A percentile compares a stretch with the other conserved stretches of the same genome.
These are phyloP conservation scores for Typha latifolia DNA, from an alignment of 176 grass and related monocot species.

Conservation along the genomic window DNA sequence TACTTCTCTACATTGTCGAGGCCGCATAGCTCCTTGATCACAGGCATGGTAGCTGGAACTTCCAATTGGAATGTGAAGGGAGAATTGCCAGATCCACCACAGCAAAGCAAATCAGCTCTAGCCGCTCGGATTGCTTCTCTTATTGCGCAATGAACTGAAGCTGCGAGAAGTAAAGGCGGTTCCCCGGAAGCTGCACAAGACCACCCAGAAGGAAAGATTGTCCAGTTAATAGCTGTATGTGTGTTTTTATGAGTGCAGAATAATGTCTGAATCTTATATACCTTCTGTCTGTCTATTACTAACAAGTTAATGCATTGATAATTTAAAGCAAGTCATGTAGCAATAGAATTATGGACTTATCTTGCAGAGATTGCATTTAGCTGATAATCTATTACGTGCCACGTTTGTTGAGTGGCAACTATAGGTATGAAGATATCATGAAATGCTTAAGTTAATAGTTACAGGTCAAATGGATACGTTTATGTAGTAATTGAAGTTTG, in stretches of 20 bases:
- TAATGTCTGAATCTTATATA: conserved; percentile 25
- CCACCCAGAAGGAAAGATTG: not conserved
- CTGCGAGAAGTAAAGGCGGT: conserved; percentile 20
- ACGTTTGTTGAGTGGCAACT: too few relatives aligned
- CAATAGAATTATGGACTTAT: too few relatives aligned
- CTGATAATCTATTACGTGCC: too few relatives aligned
- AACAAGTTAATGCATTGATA: not conserved
- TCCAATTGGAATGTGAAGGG: conserved; percentile 6
- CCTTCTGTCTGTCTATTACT: conserved; percentile 17
- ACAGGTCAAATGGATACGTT: too few relatives aligned
- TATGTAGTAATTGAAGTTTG: too few relatives aligned
- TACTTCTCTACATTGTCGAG: conserved; percentile 26
- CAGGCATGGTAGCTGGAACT: conserved; percentile 17
- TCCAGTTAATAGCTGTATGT: not conserved
- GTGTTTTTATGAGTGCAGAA: not conserved
- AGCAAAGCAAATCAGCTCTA: not conserved
- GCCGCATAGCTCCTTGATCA: conserved; percentile 23
- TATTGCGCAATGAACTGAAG: conserved; percentile 21
- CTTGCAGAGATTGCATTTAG: too few relatives aligned
- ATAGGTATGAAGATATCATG: too few relatives aligned
- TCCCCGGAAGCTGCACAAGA: conserved; percentile 20
- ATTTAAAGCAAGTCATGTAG: too few relatives aligned
- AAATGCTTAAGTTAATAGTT: too few relatives aligned
- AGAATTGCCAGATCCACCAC: not conserved
- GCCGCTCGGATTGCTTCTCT: conserved; percentile 18